These are phyloP conservation scores for Leccinum rimulosum DNA, from an alignment of 768 basidiomycete genomes.

Conservation along the genomic window DNA sequence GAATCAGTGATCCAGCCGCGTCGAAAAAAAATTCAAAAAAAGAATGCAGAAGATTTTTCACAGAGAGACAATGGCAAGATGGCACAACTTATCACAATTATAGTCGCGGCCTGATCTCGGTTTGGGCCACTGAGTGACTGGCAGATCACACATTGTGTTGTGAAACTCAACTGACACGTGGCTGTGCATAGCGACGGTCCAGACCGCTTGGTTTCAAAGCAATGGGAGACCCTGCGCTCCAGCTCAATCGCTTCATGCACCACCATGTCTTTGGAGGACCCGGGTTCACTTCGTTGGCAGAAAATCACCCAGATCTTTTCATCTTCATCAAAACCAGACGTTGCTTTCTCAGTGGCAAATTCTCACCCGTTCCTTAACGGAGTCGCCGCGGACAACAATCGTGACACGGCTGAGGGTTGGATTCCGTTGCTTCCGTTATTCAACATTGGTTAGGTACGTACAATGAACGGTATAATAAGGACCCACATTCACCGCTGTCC, in stretches of 20 bases:
- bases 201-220: not conserved
- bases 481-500: not conserved
- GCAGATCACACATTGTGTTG: not conserved
- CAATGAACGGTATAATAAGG: not conserved
- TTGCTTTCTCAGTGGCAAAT: not conserved
- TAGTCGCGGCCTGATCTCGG: not conserved
- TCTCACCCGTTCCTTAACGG: not conserved
- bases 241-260: not conserved
- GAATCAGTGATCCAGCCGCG: not conserved
- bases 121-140: not conserved
- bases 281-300: not conserved
- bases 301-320: not conserved
- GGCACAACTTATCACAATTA: not conserved
- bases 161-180: not conserved
- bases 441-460: slow-evolving; percentile 4
- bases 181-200: not conserved
- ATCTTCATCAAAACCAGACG: not conserved
- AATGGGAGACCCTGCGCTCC: not conserved
- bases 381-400: not conserved
- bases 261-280: not conserved
- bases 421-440: not conserved
- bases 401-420: not conserved
- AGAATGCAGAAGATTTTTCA: not conserved
- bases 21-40: not conserved
- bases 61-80: not conserved